Conservation (phyloP, 805 yeast genomes). For the Metschnikowia picachoensis region DNA sequence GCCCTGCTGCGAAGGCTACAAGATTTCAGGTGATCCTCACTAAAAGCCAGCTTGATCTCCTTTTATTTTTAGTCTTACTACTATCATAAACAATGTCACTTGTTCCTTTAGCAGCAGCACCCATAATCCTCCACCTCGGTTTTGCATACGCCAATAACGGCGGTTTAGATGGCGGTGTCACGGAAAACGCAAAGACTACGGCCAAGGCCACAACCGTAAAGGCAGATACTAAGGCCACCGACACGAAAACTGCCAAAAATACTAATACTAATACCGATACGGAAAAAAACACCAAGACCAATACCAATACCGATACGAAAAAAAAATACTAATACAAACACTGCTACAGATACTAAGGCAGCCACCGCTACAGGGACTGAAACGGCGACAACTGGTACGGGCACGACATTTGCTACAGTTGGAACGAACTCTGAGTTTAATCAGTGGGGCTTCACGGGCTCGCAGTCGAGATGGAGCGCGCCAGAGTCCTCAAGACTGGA, state of each 20-base stretch:
- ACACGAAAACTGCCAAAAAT: background rate
- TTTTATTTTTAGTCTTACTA: too few relatives aligned
- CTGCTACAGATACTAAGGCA: slow-evolving; percentile 7
- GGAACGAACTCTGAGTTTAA: slow-evolving; percentile 23
- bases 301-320: slow-evolving; percentile 1
- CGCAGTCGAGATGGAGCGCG: slow-evolving; percentile 34
- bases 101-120: slow-evolving; percentile 8
- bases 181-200: background rate
- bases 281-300: slow-evolving; percentile 2
- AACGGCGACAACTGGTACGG: background rate
- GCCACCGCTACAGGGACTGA: slow-evolving; percentile 10
- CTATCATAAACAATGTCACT: slow-evolving; percentile 9
- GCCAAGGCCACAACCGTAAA: background rate
- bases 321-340: slow-evolving; percentile 4
- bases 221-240: background rate
- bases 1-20: too few relatives aligned
- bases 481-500: slow-evolving; percentile 6
- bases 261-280: slow-evolving; percentile 2
- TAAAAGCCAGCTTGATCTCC: background rate
- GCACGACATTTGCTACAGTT: slow-evolving; percentile 3
- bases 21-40: too few relatives aligned
- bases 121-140: slow-evolving; percentile 10
- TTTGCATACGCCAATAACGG: slow-evolving; percentile 16
- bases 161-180: slow-evolving; percentile 12
- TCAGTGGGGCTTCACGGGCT: slow-evolving; percentile 42